A percentile compares a stretch with the other conserved stretches of the same genome.
Conservation (phyloP, 140 eudicot species). For the Cichorium intybus region DNA sequence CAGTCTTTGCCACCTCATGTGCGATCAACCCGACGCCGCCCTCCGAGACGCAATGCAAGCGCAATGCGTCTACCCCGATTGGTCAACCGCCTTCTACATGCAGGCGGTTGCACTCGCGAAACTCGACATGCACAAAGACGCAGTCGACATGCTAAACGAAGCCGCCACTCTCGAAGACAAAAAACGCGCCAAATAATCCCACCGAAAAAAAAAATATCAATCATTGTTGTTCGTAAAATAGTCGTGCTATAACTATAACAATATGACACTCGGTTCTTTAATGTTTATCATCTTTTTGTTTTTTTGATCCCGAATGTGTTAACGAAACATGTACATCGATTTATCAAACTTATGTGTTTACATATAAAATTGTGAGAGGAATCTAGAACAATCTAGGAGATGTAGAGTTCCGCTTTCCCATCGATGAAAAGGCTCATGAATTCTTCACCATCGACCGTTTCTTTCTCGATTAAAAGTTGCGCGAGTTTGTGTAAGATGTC, state of each 20-base stretch:
- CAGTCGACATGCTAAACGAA: conserved; percentile 89
- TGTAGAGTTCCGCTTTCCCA: conserved; percentile 86
- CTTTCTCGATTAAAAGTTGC: conserved; percentile 86
- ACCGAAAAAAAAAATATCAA: conserved; percentile 1
- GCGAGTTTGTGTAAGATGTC: conserved; percentile 95
- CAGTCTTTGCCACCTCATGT: conserved; percentile 88
- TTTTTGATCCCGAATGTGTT: conserved; percentile 22
- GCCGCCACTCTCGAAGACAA: conserved; percentile 89
- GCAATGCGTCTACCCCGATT: conserved; percentile 84
- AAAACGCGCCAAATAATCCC: conserved; percentile 43
- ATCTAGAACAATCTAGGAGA: conserved; percentile 32
- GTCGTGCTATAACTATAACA: conserved; percentile 48
- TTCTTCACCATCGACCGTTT: conserved; percentile 94
- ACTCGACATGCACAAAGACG: conserved; percentile 92
- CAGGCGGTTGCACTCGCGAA: conserved; percentile 94
- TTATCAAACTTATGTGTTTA: conserved; percentile 17
- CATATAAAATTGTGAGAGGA: conserved; percentile 2
- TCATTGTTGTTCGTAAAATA: conserved; percentile 34
- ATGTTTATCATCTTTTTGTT: background rate
- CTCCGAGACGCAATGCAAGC: conserved; percentile 97
- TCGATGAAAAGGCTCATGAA: conserved; percentile 99
- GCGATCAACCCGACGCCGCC: conserved; percentile 91
- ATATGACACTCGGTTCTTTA: too few species aligned
- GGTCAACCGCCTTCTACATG: conserved; percentile 97
- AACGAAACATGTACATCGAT: conserved; percentile 34